Evolutionary conservation across 495 filamentous ascomycete genomes (phyloP), one percentile per base, ranked within the genome.

Genomic region (Talaromyces borbonicus): DNA sequence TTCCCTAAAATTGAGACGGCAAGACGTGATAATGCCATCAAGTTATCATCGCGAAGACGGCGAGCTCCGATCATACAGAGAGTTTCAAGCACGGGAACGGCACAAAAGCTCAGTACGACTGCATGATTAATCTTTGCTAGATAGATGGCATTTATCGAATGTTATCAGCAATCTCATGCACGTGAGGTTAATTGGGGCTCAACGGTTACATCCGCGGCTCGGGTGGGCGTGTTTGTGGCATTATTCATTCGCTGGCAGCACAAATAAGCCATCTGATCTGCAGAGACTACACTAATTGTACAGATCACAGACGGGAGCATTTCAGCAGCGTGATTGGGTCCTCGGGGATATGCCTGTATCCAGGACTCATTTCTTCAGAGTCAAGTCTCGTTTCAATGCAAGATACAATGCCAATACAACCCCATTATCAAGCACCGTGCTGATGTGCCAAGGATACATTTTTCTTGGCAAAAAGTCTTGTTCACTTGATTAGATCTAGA

Each of bases 141-240:
- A n/a, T n/a, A n/a, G n/a, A 11, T n/a, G 18, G 18, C n/a, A 12
- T 38, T 38, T 22, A 38, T 38, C 35, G 35, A 38, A 38, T 38
- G 16, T 20, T 38, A 38, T 38, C 35, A 38, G 16, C 12, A 38
- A 6, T 20, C 6, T 20, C 16, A 16, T 38, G 18, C 35, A 38
- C 35, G 35, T 38, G 35, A 38, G 35, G 9, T 12, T 15, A 1
- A 38, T 12, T 20, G 16, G 35, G 35, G 35, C 35, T 38, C 35
- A 38, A 38, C 16, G 35, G 35, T 38, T 38, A 38, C 35, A 38
- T 38, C 35, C 35, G 35, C 35, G 35, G 35, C 15, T 20, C 35
- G 16, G 35, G 35, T 11, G 35, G 35, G 35, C 35, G n/a, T 38
- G 16, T 38, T 22, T 38, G 22, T 16, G 35, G 32, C 32, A 14